Conservation (phyloP, 129 eudicot genomes). For the Daucus carota region DNA sequence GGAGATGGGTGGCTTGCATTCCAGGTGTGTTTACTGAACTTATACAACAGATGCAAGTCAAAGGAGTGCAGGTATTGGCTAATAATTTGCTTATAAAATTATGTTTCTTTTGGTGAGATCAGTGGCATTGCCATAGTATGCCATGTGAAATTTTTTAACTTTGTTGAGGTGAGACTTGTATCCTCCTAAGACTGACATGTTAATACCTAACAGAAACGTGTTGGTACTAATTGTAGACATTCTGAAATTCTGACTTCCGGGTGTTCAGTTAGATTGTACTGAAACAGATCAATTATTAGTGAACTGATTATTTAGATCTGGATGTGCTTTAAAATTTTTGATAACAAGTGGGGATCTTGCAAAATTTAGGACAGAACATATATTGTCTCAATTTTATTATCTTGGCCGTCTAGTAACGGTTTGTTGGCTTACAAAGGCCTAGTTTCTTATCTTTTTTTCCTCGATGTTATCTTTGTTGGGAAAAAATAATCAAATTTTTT, state of each 20-base stretch:
- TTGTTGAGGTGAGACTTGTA: not conserved
- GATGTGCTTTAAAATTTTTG: not conserved
- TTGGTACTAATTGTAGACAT: not conserved
- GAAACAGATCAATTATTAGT: not conserved
- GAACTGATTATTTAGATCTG: not conserved
- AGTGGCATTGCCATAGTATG: not conserved
- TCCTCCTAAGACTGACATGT: not conserved
- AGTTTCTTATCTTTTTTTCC: not conserved
- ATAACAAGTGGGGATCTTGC: not conserved
- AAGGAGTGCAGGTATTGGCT: conserved; percentile 84
- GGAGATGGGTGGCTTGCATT: conserved; percentile 13
- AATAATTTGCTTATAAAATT: not conserved
- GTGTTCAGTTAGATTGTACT: not conserved
- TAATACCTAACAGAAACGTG: not conserved
- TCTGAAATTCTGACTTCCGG: not conserved
- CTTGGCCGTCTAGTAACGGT: not conserved
- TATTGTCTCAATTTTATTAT: not conserved
- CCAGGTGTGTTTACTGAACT: conserved; percentile 97
- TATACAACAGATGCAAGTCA: conserved; percentile 98
- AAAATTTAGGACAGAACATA: not conserved
- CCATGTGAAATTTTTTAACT: not conserved
- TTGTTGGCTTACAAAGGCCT: not conserved
- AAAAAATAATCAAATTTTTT: not conserved
- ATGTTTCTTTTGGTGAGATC: not conserved
- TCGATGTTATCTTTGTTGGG: not conserved